Conservation (phyloP, 805 yeast genomes). For the Cyberlindnera americana region DNA sequence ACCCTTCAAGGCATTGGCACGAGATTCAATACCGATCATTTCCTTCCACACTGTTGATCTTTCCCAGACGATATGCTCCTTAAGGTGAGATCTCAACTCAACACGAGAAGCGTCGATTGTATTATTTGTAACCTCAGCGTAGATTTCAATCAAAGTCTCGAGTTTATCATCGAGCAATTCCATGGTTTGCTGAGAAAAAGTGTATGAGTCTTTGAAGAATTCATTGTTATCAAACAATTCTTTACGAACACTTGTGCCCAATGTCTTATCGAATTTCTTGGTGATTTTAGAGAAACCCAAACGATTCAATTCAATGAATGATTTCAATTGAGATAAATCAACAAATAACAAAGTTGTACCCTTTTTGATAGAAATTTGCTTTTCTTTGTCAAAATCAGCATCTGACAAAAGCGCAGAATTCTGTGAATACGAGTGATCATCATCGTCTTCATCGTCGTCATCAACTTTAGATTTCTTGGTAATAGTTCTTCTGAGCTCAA, state of each 20-base stretch:
- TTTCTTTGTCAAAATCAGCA: conserved; percentile 44
- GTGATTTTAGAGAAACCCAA: conserved; percentile 85
- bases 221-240: conserved; percentile 42
- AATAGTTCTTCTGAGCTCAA: conserved; percentile 12
- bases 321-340: conserved; percentile 72
- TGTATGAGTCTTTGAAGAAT: conserved; percentile 46
- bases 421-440: conserved; percentile 37
- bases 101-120: conserved; percentile 36
- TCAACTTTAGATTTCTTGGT: conserved; percentile 27
- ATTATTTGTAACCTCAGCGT: conserved; percentile 45
- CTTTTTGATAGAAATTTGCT: conserved; percentile 66
- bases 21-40: conserved; percentile 80
- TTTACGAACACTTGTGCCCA: conserved; percentile 50
- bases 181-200: conserved; percentile 51
- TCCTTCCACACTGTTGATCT: conserved; percentile 96
- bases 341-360: conserved; percentile 63
- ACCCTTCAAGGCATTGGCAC: conserved; percentile 40
- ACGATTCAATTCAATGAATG: conserved; percentile 77
- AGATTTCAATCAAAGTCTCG: conserved; percentile 47
- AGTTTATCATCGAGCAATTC: conserved; percentile 50
- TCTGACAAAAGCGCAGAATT: conserved; percentile 50
- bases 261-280: conserved; percentile 85
- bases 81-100: conserved; percentile 57
- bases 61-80: conserved; percentile 96
- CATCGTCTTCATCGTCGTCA: conserved; percentile 38